phyloP scores from a whole-genome alignment of 1,139 yeast species.

The Geotrichum cucujoidarum region DNA sequence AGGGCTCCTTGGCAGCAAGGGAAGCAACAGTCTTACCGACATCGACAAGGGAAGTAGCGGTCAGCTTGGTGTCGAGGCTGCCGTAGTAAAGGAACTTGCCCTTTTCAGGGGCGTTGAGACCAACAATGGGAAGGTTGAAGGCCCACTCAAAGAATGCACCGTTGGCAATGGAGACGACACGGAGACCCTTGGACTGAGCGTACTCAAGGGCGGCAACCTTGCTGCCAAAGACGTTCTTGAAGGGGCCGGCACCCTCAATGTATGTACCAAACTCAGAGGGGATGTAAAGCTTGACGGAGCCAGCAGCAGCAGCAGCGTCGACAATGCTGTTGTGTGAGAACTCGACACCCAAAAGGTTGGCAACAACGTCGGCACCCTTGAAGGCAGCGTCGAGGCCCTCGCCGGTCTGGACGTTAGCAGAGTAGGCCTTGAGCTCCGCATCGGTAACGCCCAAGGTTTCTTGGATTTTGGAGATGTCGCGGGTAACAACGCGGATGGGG shows the following conservation, averaged over 20 bases:
- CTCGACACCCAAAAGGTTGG: constrained; percentile 42
- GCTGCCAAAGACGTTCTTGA: constrained; percentile 39
- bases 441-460: too few species aligned
- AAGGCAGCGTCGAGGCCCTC: constrained; percentile 39
- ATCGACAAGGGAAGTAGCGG: constrained; percentile 42
- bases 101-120: constrained; percentile 28
- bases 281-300: constrained; percentile 48
- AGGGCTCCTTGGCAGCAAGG: constrained; percentile 38
- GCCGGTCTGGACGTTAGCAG: constrained; percentile 26
- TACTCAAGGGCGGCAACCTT: constrained; percentile 43
- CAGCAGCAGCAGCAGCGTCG: constrained; percentile 40
- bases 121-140: constrained; percentile 33
- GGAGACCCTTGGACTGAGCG: constrained; percentile 46
- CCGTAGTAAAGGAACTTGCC: constrained; percentile 32
- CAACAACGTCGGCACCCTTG: constrained; percentile 47
- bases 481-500: constrained; percentile 51
- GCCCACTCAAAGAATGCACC: constrained; percentile 42
- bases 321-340: constrained; percentile 34
- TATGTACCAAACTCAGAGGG: constrained; percentile 63
- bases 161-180: constrained; percentile 48
- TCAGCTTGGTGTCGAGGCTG: constrained; percentile 39
- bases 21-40: constrained; percentile 48
- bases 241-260: constrained; percentile 30
- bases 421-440: constrained; percentile 23
- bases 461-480: constrained; percentile 41